A percentile compares a stretch with the other conserved stretches of the same genome.
These are phyloP conservation scores for Gossypium trilobum DNA, from an alignment of 441 rosid species.

Conservation along the genomic window DNA sequence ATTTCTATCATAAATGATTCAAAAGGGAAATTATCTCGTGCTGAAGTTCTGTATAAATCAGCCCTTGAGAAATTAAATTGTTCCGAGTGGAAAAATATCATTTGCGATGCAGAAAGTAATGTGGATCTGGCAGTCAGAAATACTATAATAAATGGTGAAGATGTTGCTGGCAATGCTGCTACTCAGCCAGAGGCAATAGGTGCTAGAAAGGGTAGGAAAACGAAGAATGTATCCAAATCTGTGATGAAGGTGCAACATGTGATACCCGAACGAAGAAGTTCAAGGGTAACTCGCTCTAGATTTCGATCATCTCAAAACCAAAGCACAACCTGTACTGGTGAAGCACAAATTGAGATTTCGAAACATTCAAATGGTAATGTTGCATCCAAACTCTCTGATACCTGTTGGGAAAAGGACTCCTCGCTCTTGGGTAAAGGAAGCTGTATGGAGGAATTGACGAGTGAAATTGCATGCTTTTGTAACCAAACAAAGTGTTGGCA, in stretches of 20 bases:
- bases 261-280: slow-evolving; percentile 30
- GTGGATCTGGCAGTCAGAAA: slow-evolving; percentile 16
- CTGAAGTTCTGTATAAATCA: slow-evolving; percentile 51
- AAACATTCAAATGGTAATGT: slow-evolving; percentile 23
- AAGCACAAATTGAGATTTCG: slow-evolving; percentile 24
- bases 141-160: slow-evolving; percentile 21
- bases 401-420: slow-evolving; percentile 22
- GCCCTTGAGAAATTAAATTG: slow-evolving; percentile 53
- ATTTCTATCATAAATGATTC: slow-evolving; percentile 21
- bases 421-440: slow-evolving; percentile 24
- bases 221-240: slow-evolving; percentile 33
- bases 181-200: slow-evolving; percentile 21
- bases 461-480: slow-evolving; percentile 45
- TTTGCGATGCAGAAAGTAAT: slow-evolving; percentile 25
- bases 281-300: slow-evolving; percentile 74
- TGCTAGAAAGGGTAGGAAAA: slow-evolving; percentile 38
- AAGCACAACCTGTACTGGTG: slow-evolving; percentile 22
- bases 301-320: slow-evolving; percentile 44
- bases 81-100: slow-evolving; percentile 49
- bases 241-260: slow-evolving; percentile 33
- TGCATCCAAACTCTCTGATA: slow-evolving; percentile 19
- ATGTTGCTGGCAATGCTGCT: slow-evolving; percentile 19
- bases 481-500: slow-evolving; percentile 50
- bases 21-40: slow-evolving; percentile 35
- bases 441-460: slow-evolving; percentile 21